Percentiles rank a stretch among this genome's conserved stretches.
Conservation (phyloP, 306 rosid genomes). For the Cyamopsis tetragonoloba region DNA sequence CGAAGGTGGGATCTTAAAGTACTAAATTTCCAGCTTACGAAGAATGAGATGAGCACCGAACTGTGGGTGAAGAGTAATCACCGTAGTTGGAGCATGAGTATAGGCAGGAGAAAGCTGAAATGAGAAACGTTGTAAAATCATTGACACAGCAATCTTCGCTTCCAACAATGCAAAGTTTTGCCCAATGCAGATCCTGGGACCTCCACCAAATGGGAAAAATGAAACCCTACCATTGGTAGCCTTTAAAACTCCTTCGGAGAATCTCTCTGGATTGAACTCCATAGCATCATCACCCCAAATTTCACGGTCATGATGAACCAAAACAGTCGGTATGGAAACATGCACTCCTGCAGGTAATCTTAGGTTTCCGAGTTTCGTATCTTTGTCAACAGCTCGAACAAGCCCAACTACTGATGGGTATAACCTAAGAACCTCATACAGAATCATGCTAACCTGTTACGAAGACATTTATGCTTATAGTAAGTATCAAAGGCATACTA, state of each 20-base stretch:
- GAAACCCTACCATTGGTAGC: slow-evolving; percentile 37
- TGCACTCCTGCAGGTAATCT: slow-evolving; percentile 37
- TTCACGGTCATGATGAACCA: slow-evolving; percentile 38
- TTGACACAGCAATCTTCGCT: slow-evolving; percentile 30
- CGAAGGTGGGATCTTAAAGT: too few species aligned
- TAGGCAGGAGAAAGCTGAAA: slow-evolving; percentile 27
- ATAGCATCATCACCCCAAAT: slow-evolving; percentile 56
- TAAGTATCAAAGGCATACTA: background rate
- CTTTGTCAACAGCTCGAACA: background rate
- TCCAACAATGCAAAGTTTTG: slow-evolving; percentile 41
- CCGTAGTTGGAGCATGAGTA: slow-evolving; percentile 8
- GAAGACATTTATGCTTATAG: background rate
- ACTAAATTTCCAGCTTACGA: background rate
- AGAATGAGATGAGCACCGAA: slow-evolving; percentile 22
- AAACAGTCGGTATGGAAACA: slow-evolving; percentile 13
- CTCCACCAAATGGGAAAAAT: slow-evolving; percentile 52
- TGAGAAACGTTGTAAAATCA: slow-evolving; percentile 35
- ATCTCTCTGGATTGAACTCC: slow-evolving; percentile 57
- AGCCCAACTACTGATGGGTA: slow-evolving; percentile 27
- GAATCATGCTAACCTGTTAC: slow-evolving; percentile 47
- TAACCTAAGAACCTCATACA: slow-evolving; percentile 51
- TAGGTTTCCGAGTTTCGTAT: slow-evolving; percentile 38
- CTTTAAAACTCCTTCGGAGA: slow-evolving; percentile 41
- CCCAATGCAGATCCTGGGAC: slow-evolving; percentile 43
- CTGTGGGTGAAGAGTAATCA: slow-evolving; percentile 6